Percentiles rank a stretch among this genome's conserved stretches.
phyloP scores from a whole-genome alignment of 2,329 filamentous ascomycete species.

The Pseudogymnoascus sp. region DNA sequence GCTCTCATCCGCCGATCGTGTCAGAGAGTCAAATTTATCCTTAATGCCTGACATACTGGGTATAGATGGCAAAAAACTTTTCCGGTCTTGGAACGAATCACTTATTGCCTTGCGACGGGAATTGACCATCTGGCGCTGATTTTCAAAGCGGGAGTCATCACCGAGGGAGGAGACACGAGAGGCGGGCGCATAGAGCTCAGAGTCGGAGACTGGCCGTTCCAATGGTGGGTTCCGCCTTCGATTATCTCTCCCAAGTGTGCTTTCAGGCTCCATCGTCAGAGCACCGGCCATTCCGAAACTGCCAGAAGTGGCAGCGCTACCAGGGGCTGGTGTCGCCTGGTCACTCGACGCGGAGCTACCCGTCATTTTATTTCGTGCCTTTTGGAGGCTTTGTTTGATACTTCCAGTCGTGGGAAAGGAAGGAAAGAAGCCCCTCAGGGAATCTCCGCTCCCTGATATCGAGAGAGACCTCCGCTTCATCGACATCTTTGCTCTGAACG shows the following conservation, averaged over 20 bases:
- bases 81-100: conserved; percentile 74
- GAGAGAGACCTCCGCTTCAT: conserved; percentile 38
- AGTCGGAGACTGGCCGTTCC: conserved; percentile 65
- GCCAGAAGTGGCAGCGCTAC: background rate
- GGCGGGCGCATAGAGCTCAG: conserved; percentile 65
- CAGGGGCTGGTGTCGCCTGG: background rate
- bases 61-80: conserved; percentile 62
- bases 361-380: background rate
- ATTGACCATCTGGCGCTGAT: conserved; percentile 80
- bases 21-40: conserved; percentile 14
- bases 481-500: background rate
- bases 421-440: conserved; percentile 46
- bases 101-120: conserved; percentile 83
- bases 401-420: background rate
- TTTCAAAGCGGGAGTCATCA: conserved; percentile 71
- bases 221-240: conserved; percentile 28
- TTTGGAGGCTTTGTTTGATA: background rate
- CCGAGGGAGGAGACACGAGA: conserved; percentile 78
- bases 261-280: background rate
- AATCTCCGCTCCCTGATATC: conserved; percentile 49
- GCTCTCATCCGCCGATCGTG: conserved; percentile 9
- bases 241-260: background rate
- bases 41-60: conserved; percentile 26
- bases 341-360: background rate
- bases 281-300: background rate